A percentile compares a stretch with the other conserved stretches of the same genome.
phyloP scores from a whole-genome alignment of 257 asterid species.

The Fraxinus quadrangulata region DNA sequence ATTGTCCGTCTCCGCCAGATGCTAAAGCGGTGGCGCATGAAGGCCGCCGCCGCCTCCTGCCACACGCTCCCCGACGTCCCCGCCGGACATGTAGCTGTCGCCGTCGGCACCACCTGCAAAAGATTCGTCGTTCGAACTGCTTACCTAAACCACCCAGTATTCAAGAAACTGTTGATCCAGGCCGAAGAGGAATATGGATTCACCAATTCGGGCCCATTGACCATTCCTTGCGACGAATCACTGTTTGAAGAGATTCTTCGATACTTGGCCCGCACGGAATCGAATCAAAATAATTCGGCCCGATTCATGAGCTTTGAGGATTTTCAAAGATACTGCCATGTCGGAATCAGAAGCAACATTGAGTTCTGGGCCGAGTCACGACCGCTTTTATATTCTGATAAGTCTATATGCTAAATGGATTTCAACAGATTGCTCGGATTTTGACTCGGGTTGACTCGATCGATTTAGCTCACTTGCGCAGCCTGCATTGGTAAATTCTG shows the following conservation, averaged over 20 bases:
- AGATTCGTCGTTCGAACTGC: constrained; percentile 51
- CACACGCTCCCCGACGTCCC: constrained; percentile 44
- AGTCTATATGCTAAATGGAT: constrained; percentile 20
- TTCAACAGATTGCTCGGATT: not conserved
- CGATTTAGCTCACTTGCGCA: constrained; percentile 21
- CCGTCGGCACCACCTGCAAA: constrained; percentile 38
- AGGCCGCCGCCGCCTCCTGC: constrained; percentile 33
- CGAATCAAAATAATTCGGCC: constrained; percentile 32
- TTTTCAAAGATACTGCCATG: constrained; percentile 51
- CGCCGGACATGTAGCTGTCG: constrained; percentile 51
- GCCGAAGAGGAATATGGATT: constrained; percentile 67
- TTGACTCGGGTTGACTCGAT: constrained; percentile 28
- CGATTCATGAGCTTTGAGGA: constrained; percentile 47
- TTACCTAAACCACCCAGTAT: constrained; percentile 54
- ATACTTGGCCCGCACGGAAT: constrained; percentile 47
- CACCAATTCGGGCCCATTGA: constrained; percentile 48
- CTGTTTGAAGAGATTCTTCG: constrained; percentile 46
- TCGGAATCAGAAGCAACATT: constrained; percentile 42
- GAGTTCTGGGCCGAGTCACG: constrained; percentile 66
- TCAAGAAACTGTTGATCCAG: constrained; percentile 43
- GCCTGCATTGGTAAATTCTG: not conserved
- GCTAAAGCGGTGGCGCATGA: constrained; percentile 54
- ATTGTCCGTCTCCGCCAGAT: constrained; percentile 54
- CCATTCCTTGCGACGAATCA: constrained; percentile 60
- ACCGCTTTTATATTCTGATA: constrained; percentile 53